Evolutionary conservation across 345 rosid genomes (phyloP), one percentile per base, ranked within the genome.

Genomic region (Moricandia arvensis): DNA sequence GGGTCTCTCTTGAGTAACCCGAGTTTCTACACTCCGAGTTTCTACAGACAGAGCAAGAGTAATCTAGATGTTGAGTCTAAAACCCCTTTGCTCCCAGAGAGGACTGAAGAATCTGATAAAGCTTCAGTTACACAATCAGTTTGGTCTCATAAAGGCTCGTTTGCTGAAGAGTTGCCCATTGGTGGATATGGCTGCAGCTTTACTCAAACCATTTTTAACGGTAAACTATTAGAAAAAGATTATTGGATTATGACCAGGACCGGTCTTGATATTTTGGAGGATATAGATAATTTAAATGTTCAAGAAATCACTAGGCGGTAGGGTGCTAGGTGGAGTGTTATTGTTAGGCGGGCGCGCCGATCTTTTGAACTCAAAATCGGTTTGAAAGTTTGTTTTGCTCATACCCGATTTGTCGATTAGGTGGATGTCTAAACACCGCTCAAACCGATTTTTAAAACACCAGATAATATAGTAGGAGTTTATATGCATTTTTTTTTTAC

Each of bases 191-290:
- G 99, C 43, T 94, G 97, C 70, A 91, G 86, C 79, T 68, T 90
- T 65, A 89, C 86, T 58, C 97, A 94, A 79, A 92, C 99, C 21
- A 73, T 94, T 64, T 94, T 94, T 83, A 91, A 91, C 75, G 81
- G 99, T 49, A 45, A 45, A 43, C 49, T 12, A 43, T 43, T 4
- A n/a, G 2, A 38, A 38, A 10, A 38, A 10, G 45, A 38, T 38
- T 38, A 38, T 37, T 29, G 31, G 31, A 29, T 29, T 29, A 2
- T 29, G 31, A 29, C 31, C 5, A 29, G 3, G 41, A 35, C 13
- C 10, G 41, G 11, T 38, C 11, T 10, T 38, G 45, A 38, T 0
- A 9, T 38, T 9, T 38, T 9, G 0, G 12, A 12, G 3, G 12
- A 2, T 9, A 37, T 37, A 9, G 11, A 9, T 37, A 37, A 37